Conservation (phyloP, 371 early-diverging fungal genomes). For the Mucor lusitanicus region DNA sequence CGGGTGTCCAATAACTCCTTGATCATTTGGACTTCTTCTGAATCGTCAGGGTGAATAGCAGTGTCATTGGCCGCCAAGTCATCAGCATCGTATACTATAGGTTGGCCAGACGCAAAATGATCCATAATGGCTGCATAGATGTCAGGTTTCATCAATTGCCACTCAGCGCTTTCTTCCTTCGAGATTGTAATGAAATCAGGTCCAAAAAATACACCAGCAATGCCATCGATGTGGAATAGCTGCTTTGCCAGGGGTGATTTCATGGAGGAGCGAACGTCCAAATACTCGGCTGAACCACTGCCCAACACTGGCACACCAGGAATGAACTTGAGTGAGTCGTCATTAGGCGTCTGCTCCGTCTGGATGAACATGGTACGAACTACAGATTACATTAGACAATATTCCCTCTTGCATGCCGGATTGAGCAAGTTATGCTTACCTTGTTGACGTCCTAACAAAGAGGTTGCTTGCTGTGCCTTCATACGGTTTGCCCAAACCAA, state of each 20-base stretch:
- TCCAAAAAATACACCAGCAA: constrained; percentile 86
- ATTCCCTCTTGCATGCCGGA: neutral
- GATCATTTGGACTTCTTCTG: constrained; percentile 94
- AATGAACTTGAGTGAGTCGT: constrained; percentile 90
- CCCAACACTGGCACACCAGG: constrained; percentile 82
- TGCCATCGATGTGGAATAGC: constrained; percentile 90
- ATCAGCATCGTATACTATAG: constrained; percentile 62
- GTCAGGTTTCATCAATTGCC: constrained; percentile 96
- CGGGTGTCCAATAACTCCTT: constrained; percentile 95
- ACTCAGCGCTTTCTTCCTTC: constrained; percentile 80
- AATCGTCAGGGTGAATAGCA: constrained; percentile 75
- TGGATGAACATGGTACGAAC: constrained; percentile 93
- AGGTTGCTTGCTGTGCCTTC: constrained; percentile 1
- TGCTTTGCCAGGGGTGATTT: constrained; percentile 87
- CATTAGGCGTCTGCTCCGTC: constrained; percentile 92
- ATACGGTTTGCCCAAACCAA: constrained; percentile 10
- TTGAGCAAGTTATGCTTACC: neutral
- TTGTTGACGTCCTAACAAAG: constrained; percentile 29
- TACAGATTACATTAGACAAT: constrained; percentile 15
- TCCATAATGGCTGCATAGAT: constrained; percentile 96
- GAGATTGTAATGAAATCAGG: constrained; percentile 93
- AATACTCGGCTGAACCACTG: constrained; percentile 75
- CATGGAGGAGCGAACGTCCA: constrained; percentile 75
- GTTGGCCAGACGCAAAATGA: constrained; percentile 84
- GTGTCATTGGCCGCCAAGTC: constrained; percentile 67